Conservation (phyloP, 108 stramenopile genomes). For the Cylindrotheca fusiformis region DNA sequence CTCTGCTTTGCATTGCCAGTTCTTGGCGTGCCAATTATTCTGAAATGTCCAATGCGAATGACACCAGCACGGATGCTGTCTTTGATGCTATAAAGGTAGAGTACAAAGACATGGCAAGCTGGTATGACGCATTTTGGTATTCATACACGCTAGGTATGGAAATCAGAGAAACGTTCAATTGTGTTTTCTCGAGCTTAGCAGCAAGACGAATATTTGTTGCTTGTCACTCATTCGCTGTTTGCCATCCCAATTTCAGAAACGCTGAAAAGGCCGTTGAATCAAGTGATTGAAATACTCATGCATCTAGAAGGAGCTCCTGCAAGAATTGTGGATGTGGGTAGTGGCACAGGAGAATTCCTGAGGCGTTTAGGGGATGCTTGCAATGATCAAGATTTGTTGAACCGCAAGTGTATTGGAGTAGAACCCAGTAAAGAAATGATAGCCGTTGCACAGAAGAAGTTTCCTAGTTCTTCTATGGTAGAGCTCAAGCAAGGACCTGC, state of each 20-base stretch:
- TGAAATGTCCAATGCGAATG: too few species aligned
- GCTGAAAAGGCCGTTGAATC: background rate
- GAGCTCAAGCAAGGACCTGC: slow-evolving; percentile 3
- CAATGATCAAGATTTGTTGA: background rate
- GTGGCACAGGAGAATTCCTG: slow-evolving; percentile 24
- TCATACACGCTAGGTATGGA: background rate
- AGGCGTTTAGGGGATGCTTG: background rate
- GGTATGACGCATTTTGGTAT: slow-evolving; percentile 23
- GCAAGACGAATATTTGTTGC: background rate
- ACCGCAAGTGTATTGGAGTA: slow-evolving; percentile 1
- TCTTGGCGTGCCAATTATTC: too few species aligned
- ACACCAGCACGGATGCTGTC: slow-evolving; percentile 3
- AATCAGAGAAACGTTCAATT: background rate
- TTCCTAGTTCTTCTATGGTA: background rate
- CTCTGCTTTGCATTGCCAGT: too few species aligned
- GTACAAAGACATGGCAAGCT: slow-evolving; percentile 23
- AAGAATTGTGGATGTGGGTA: slow-evolving; percentile 15
- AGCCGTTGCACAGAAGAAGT: slow-evolving; percentile 4
- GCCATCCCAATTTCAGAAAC: background rate
- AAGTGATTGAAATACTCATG: background rate
- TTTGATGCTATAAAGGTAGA: slow-evolving; percentile 14
- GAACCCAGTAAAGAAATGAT: slow-evolving; percentile 24
- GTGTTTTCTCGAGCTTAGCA: background rate
- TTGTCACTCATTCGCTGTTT: background rate
- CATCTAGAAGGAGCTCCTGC: background rate